A percentile compares a stretch with the other conserved stretches of the same genome.
Conservation (phyloP, 768 basidiomycete genomes). For the Termitomyces sp. region DNA sequence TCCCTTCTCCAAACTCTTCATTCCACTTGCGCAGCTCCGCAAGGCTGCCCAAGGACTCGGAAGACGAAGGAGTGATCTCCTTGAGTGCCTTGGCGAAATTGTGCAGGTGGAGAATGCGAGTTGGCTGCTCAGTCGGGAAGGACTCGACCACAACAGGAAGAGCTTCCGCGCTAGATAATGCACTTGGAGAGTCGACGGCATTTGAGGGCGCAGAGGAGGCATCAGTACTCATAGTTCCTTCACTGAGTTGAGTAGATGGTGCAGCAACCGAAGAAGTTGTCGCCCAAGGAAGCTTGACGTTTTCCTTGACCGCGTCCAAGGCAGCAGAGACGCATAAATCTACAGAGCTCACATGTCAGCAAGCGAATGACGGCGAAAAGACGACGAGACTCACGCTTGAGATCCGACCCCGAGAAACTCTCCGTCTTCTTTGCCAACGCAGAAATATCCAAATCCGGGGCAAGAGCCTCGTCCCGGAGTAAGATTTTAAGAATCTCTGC, state of each 20-base stretch:
- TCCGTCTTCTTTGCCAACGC: conserved; percentile 68
- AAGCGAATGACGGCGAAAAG: conserved; percentile 3
- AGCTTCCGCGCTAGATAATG: neutral
- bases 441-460: conserved; percentile 55
- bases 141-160: conserved; percentile 10
- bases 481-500: conserved; percentile 85
- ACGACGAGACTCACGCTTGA: conserved; percentile 72
- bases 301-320: conserved; percentile 86
- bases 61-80: conserved; percentile 88
- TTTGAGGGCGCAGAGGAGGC: neutral
- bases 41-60: conserved; percentile 73
- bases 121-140: conserved; percentile 3
- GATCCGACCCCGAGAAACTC: conserved; percentile 89
- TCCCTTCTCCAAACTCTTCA: conserved; percentile 89
- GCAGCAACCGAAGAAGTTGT: conserved; percentile 5
- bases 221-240: too few species aligned
- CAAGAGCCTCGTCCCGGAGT: conserved; percentile 73
- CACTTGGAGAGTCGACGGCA: neutral
- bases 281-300: conserved; percentile 75
- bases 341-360: conserved; percentile 20
- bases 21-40: conserved; percentile 84
- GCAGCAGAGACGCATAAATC: conserved; percentile 93
- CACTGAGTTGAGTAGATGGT: neutral
- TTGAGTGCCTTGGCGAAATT: conserved; percentile 84
- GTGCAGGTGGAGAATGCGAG: conserved; percentile 34